Percentiles rank a stretch among this genome's conserved stretches.
phyloP scores from a whole-genome alignment of 495 filamentous ascomycete species.

The Xanthoparmelia taractica region DNA sequence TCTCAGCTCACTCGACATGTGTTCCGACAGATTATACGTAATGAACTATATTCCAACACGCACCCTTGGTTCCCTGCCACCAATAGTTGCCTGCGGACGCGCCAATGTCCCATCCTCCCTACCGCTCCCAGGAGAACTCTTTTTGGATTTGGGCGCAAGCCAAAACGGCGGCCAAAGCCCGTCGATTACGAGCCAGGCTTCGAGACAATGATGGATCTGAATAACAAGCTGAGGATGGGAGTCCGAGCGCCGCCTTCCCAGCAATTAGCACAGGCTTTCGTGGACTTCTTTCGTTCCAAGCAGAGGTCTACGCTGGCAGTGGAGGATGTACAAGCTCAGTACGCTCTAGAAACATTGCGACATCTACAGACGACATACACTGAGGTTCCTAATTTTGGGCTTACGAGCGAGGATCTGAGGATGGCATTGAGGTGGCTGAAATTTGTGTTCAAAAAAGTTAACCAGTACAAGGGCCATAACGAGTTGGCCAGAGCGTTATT shows the following conservation, averaged over 20 bases:
- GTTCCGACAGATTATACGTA: slow-evolving; percentile 61
- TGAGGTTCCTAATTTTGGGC: slow-evolving; percentile 33
- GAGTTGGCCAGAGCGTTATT: slow-evolving; percentile 51
- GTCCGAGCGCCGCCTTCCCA: slow-evolving; percentile 50
- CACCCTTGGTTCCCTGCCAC: slow-evolving; percentile 18
- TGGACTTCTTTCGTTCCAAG: slow-evolving; percentile 54
- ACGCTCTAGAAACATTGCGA: slow-evolving; percentile 47
- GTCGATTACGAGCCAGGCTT: slow-evolving; percentile 55
- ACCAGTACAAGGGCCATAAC: slow-evolving; percentile 37
- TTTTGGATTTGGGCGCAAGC: slow-evolving; percentile 51
- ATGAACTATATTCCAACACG: slow-evolving; percentile 38
- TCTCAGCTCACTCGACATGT: slow-evolving; percentile 72
- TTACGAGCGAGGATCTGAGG: slow-evolving; percentile 47
- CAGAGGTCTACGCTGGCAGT: slow-evolving; percentile 40
- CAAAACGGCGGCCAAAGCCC: slow-evolving; percentile 44
- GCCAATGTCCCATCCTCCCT: not conserved
- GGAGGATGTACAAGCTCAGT: slow-evolving; percentile 53
- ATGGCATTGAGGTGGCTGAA: slow-evolving; percentile 35
- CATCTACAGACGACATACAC: slow-evolving; percentile 43
- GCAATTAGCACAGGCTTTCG: slow-evolving; percentile 57
- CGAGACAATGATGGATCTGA: slow-evolving; percentile 46
- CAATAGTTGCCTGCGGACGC: slow-evolving; percentile 1
- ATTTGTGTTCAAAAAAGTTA: slow-evolving; percentile 22
- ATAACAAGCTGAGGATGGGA: slow-evolving; percentile 36
- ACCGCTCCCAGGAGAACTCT: slow-evolving; percentile 42